Evolutionary conservation across 2,329 filamentous ascomycete genomes (phyloP).

Genomic region (Nothophoma quercina): DNA sequence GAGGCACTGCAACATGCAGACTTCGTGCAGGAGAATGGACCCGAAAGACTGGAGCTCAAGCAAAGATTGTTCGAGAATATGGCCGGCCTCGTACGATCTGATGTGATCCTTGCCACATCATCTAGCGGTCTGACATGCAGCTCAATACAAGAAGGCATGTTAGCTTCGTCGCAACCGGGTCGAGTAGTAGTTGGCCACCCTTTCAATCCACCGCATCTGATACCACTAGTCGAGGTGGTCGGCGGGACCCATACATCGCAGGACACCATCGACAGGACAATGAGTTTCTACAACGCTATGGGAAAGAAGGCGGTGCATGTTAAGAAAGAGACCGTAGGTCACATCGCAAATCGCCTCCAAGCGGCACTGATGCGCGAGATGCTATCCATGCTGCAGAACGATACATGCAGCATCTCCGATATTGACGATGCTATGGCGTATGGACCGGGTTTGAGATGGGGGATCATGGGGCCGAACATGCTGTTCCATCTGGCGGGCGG

Average conservation of each 20-base stretch:
- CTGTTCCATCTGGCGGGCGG: constrained; percentile 27
- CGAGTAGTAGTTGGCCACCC: constrained; percentile 53
- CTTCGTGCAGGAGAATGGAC: constrained; percentile 53
- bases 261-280: constrained; percentile 33
- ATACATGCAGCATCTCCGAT: constrained; percentile 23
- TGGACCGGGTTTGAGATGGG: constrained; percentile 27
- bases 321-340: constrained; percentile 52
- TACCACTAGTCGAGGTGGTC: constrained; percentile 58
- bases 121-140: constrained; percentile 51
- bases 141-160: constrained; percentile 31
- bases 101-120: constrained; percentile 52
- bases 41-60: constrained; percentile 53
- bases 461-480: constrained; percentile 25
- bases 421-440: constrained; percentile 28
- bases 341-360: constrained; percentile 58
- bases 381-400: constrained; percentile 21
- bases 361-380: constrained; percentile 29
- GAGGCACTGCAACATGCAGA: constrained; percentile 29
- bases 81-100: constrained; percentile 34
- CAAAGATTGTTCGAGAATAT: constrained; percentile 48
- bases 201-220: constrained; percentile 59
- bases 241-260: constrained; percentile 25
- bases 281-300: constrained; percentile 51
- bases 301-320: constrained; percentile 49
- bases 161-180: constrained; percentile 27